phyloP scores from a whole-genome alignment of 1,284 basidiomycete species.

The Naganishia sp. region DNA sequence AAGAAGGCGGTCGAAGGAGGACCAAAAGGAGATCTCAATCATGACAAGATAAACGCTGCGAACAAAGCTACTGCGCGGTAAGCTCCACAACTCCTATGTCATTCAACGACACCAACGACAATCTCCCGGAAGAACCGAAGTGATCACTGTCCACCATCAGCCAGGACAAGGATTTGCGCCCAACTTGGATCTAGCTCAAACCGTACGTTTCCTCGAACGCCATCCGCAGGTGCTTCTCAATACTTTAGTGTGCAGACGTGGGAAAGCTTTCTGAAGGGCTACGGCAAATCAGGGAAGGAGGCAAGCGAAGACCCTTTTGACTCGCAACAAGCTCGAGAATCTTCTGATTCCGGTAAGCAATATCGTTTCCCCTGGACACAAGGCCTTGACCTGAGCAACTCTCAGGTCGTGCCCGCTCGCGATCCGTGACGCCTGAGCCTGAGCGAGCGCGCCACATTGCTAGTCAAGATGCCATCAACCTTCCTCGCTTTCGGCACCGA shows the following conservation, averaged over 20 bases:
- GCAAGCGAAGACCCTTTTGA: not conserved
- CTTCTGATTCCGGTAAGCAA: slow-evolving; percentile 12
- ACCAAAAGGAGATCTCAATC: too few species aligned
- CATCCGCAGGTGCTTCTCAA: not conserved
- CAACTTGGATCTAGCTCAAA: slow-evolving; percentile 17
- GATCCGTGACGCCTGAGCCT: slow-evolving; percentile 7
- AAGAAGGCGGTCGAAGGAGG: not conserved
- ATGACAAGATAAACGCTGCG: slow-evolving; percentile 12
- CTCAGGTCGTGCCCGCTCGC: slow-evolving; percentile 16
- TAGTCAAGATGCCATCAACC: slow-evolving; percentile 3
- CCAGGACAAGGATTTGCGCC: slow-evolving; percentile 26
- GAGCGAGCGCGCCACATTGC: slow-evolving; percentile 17
- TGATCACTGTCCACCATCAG: slow-evolving; percentile 22
- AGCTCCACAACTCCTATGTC: not conserved
- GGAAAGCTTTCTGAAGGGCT: slow-evolving; percentile 13
- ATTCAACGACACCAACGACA: too few species aligned
- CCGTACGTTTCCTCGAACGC: not conserved
- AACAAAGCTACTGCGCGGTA: slow-evolving; percentile 25
- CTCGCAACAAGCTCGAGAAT: slow-evolving; percentile 6
- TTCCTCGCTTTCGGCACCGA: slow-evolving; percentile 3
- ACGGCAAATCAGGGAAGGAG: slow-evolving; percentile 5
- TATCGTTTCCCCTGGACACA: not conserved
- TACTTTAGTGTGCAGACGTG: not conserved
- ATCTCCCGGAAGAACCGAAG: not conserved
- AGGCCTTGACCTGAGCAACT: not conserved